A percentile compares a stretch with the other conserved stretches of the same genome.
Evolutionary conservation across 306 rosid genomes (phyloP).

Genomic region (Macrotyloma uniflorum): DNA sequence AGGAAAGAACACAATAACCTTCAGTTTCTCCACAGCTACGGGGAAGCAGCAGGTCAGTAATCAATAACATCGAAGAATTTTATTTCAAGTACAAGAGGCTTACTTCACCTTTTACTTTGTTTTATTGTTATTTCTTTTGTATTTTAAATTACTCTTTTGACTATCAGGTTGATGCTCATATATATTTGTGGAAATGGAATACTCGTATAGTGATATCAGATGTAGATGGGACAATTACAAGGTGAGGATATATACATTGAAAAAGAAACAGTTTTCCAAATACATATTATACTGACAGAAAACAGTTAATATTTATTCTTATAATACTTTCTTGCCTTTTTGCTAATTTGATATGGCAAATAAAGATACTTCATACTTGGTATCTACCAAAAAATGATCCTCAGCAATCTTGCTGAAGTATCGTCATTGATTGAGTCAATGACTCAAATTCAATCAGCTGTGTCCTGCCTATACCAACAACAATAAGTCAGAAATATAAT

Average conservation of each 20-base stretch:
- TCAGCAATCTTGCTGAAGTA: not conserved
- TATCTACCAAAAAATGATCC: not conserved
- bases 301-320: not conserved
- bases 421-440: not conserved
- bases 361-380: not conserved
- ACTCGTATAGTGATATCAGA: constrained; percentile 92
- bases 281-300: constrained; percentile 4
- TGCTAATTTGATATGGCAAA: constrained; percentile 3
- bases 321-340: constrained; percentile 2
- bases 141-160: not conserved
- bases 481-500: not conserved
- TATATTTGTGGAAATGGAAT: constrained; percentile 96
- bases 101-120: not conserved
- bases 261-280: constrained; percentile 15
- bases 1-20: constrained; percentile 78
- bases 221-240: constrained; percentile 98
- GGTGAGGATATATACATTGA: constrained; percentile 51
- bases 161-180: constrained; percentile 79
- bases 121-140: constrained; percentile 7
- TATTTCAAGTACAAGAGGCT: not conserved
- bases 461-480: not conserved
- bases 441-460: not conserved
- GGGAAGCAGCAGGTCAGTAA: constrained; percentile 73
- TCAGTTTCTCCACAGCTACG: constrained; percentile 72
- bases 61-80: constrained; percentile 10